These are phyloP conservation scores for Aspergillus neotritici DNA, from an alignment of 2,329 filamentous ascomycete species.

Conservation along the genomic window DNA sequence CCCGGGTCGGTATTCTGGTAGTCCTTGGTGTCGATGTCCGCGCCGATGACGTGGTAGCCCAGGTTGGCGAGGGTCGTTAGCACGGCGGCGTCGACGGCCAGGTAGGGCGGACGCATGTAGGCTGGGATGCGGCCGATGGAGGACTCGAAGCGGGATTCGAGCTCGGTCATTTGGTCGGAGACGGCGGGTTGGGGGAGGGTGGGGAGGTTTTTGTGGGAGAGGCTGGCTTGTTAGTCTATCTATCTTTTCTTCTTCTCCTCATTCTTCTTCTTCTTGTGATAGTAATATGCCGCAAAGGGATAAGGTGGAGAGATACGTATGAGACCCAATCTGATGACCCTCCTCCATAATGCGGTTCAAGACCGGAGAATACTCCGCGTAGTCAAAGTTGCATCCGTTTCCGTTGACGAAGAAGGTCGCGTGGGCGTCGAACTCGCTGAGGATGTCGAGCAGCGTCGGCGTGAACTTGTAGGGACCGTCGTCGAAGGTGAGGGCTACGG, in stretches of 20 bases:
- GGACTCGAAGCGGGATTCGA: constrained; percentile 36
- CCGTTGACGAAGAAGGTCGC: constrained; percentile 61
- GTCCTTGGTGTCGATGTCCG: constrained; percentile 42
- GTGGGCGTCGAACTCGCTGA: constrained; percentile 51
- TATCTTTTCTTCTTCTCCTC: background rate
- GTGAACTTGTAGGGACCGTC: constrained; percentile 60
- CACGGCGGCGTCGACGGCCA: constrained; percentile 29
- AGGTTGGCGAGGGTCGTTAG: constrained; percentile 35
- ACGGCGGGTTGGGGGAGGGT: constrained; percentile 28
- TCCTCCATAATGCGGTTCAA: constrained; percentile 28
- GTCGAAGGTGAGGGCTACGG: constrained; percentile 60
- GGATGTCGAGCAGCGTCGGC: constrained; percentile 51
- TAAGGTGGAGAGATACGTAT: constrained; percentile 31
- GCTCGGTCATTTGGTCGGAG: constrained; percentile 35
- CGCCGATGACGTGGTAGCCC: constrained; percentile 42
- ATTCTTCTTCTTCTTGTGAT: background rate
- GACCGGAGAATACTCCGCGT: constrained; percentile 24
- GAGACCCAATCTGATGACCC: constrained; percentile 45
- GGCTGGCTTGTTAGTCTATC: constrained; percentile 20
- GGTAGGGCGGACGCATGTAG: constrained; percentile 47
- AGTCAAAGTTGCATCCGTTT: constrained; percentile 27
- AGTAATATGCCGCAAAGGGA: too few species aligned
- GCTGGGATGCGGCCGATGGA: constrained; percentile 43
- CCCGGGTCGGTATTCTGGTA: constrained; percentile 31
- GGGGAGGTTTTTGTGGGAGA: constrained; percentile 38